These are phyloP conservation scores for Suhomyces pyralidae DNA, from an alignment of 805 yeast genomes.

Conservation along the genomic window DNA sequence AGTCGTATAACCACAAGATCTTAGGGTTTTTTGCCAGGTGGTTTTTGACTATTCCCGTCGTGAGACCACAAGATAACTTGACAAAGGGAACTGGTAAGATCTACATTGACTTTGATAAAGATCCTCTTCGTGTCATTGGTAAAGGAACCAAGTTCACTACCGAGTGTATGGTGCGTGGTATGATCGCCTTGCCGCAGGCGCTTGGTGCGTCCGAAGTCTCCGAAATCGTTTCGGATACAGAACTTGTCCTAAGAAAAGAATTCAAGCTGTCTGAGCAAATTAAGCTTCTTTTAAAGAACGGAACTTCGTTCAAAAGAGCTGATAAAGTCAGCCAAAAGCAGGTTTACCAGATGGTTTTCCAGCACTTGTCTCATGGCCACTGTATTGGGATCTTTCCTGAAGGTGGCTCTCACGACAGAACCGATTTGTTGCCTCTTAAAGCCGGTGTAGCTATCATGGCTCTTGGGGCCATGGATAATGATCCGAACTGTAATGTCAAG, in stretches of 20 bases:
- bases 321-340: constrained; percentile 79
- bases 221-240: constrained; percentile 69
- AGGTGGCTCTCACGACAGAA: constrained; percentile 96
- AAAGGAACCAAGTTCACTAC: constrained; percentile 61
- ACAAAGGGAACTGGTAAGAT: constrained; percentile 65
- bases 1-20: constrained; percentile 59
- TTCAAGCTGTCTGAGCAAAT: constrained; percentile 53
- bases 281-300: constrained; percentile 43
- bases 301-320: constrained; percentile 67
- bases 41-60: constrained; percentile 85
- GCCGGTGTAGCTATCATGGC: constrained; percentile 99
- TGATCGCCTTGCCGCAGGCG: constrained; percentile 73
- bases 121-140: constrained; percentile 60
- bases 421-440: constrained; percentile 85
- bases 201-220: constrained; percentile 73
- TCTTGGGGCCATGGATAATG: constrained; percentile 80
- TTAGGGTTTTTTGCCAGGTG: constrained; percentile 76
- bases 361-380: constrained; percentile 74
- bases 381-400: constrained; percentile 95
- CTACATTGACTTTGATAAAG: constrained; percentile 46
- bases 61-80: constrained; percentile 86
- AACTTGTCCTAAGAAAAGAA: constrained; percentile 63
- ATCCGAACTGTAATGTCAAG: constrained; percentile 72
- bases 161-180: constrained; percentile 62
- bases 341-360: constrained; percentile 82